phyloP scores from a whole-genome alignment of 208 protist species.

The Strigomonas galati region DNA sequence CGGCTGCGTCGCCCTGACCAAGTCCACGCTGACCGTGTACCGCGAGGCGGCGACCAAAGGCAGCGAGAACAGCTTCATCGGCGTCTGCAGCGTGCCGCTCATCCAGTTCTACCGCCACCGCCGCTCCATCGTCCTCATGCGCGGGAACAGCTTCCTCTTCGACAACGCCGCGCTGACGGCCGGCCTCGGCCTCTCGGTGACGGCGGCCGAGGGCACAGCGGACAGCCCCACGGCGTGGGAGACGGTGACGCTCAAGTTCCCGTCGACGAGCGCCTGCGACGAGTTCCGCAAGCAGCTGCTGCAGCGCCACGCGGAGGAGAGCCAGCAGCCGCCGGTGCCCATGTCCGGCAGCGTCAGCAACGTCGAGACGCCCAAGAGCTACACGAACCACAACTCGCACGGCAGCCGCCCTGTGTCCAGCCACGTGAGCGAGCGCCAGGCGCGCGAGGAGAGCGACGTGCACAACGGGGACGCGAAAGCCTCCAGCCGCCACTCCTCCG shows the following conservation, averaged over 20 bases:
- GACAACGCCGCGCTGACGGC: constrained; percentile 53
- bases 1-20: constrained; percentile 52
- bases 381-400: constrained; percentile 8
- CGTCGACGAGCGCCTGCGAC: constrained; percentile 29
- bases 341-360: background rate
- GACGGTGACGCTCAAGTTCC: constrained; percentile 45
- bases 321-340: constrained; percentile 23
- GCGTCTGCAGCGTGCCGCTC: constrained; percentile 60
- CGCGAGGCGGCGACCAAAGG: constrained; percentile 19
- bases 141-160: constrained; percentile 52
- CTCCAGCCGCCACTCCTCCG: constrained; percentile 3
- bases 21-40: constrained; percentile 55
- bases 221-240: constrained; percentile 54
- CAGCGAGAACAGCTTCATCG: constrained; percentile 56
- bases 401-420: constrained; percentile 11
- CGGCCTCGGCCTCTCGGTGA: constrained; percentile 5
- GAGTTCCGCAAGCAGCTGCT: constrained; percentile 46
- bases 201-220: background rate
- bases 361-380: background rate
- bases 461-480: constrained; percentile 6
- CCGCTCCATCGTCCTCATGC: constrained; percentile 39
- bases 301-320: constrained; percentile 37
- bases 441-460: constrained; percentile 9
- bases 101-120: constrained; percentile 58
- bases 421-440: constrained; percentile 20